Base-by-base conservation (phyloP, 176 grass and related monocot genomes). In the Oryza glumipatula region DNA sequence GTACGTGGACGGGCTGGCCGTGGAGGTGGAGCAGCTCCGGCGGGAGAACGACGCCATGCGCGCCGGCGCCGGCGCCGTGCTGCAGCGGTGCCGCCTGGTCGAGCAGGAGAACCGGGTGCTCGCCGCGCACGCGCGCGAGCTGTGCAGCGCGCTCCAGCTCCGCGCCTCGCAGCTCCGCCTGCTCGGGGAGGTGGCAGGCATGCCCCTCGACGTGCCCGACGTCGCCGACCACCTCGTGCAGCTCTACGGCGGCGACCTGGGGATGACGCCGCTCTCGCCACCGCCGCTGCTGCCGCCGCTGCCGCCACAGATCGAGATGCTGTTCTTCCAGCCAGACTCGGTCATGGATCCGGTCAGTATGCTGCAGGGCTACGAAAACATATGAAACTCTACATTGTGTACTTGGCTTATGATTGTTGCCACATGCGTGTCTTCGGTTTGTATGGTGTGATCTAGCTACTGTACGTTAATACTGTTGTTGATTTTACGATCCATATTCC, bases 41-140 rank as follows among this genome's bases (percentile, higher is more conserved):
- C 14, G 64, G 33, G 87, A 92, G 52, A 99, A 92, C 78, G 77
- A 75, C 12, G 80, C 91, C 48, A 72, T 92, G 47, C 83, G 85
- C 11, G 61, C 75, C 44, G 13, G 67, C 67, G 28, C 66, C 67
- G 73, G 46, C 70, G 54, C 63, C 43, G 41, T 33, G 17, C 86
- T 54, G 67, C 84, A 65, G 74, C 88, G 45, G 72, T 86, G 86
- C 86, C 19, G 77, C 11, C 67, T 87, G 63, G 44, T 94, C 3
- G 86, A 96, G 79, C 88, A 92, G 80, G 90, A 91, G 67, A 99
- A 99, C 82, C 80, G 73, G 2, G 81, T 88, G 61, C 44, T 90
- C 4, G 33, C 26, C 1, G 90, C 90, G 13, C 86, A 88, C 76
- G 63, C 88, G 33, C 85, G 76, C 12, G 86, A 80, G 80, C 86